Evolutionary conservation across 2,329 filamentous ascomycete genomes (phyloP).

Genomic region (Alternaria tenuissima): DNA sequence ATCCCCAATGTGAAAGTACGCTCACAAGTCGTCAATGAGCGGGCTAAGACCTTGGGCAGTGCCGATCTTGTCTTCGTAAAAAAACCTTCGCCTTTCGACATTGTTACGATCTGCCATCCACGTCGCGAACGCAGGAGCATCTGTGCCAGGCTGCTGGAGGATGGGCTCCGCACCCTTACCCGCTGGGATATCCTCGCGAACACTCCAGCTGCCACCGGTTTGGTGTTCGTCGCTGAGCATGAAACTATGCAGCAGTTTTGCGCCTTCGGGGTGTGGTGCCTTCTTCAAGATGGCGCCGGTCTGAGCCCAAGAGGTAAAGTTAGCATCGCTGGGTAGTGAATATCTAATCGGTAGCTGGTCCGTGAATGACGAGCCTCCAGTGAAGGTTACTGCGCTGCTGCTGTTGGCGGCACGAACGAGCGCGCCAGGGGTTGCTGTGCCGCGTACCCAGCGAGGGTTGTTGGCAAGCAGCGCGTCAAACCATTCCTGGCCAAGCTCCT

Average conservation of each 20-base stretch:
- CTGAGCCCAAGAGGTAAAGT: constrained; percentile 60
- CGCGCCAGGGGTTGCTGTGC: constrained; percentile 55
- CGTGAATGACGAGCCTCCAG: constrained; percentile 5
- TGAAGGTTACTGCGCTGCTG: constrained; percentile 31
- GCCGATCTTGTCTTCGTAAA: constrained; percentile 55
- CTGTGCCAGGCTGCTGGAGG: constrained; percentile 45
- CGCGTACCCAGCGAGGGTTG: constrained; percentile 64
- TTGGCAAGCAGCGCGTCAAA: constrained; percentile 59
- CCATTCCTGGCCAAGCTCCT: constrained; percentile 57
- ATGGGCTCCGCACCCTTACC: constrained; percentile 41
- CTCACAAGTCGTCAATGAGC: constrained; percentile 31
- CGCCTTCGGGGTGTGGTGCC: constrained; percentile 60
- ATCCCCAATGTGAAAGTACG: not conserved
- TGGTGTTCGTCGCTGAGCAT: constrained; percentile 56
- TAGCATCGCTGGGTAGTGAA: constrained; percentile 46
- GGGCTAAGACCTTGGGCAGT: constrained; percentile 55
- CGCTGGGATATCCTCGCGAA: constrained; percentile 43
- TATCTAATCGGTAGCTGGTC: not conserved
- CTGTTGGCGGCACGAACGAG: constrained; percentile 42
- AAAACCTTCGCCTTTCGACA: constrained; percentile 56
- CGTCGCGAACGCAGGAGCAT: constrained; percentile 50
- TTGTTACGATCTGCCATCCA: constrained; percentile 55
- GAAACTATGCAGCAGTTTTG: constrained; percentile 61
- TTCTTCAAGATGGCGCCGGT: constrained; percentile 58
- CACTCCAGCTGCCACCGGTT: constrained; percentile 45